These are phyloP conservation scores for Aspergillus texensis DNA, from an alignment of 2,329 filamentous ascomycete species.

Conservation along the genomic window DNA sequence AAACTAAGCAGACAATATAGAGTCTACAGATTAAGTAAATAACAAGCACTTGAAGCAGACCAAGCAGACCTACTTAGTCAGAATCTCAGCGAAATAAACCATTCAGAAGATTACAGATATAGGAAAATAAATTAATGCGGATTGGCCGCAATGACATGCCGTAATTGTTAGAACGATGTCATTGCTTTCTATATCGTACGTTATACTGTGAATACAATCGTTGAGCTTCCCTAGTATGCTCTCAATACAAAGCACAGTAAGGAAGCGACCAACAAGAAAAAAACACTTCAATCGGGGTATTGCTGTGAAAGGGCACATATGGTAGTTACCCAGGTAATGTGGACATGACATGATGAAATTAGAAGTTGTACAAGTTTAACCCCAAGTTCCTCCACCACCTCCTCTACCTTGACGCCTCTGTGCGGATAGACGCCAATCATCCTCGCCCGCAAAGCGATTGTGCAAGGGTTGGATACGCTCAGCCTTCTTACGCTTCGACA, in stretches of 20 bases:
- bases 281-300: conserved; percentile 9
- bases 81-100: too few relatives aligned
- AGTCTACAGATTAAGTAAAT: too few relatives aligned
- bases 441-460: conserved; percentile 87
- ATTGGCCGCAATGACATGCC: too few relatives aligned
- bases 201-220: background rate
- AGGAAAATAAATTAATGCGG: too few relatives aligned
- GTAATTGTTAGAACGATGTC: background rate
- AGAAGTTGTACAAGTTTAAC: conserved; percentile 32
- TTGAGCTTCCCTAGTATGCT: background rate
- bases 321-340: conserved; percentile 7
- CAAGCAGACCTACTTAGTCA: too few relatives aligned
- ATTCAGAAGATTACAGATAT: too few relatives aligned
- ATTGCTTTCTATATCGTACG: background rate
- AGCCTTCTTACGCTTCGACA: conserved; percentile 90
- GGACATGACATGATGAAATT: background rate
- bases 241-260: background rate
- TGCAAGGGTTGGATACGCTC: conserved; percentile 95
- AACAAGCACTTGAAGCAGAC: too few relatives aligned
- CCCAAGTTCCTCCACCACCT: conserved; percentile 93
- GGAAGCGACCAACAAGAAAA: background rate
- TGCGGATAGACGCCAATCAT: conserved; percentile 91
- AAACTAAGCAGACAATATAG: too few relatives aligned
- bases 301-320: background rate
- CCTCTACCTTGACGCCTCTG: conserved; percentile 83